Base-by-base conservation (phyloP, 2,329 filamentous ascomycete genomes). In the Beauveria asiatica region DNA sequence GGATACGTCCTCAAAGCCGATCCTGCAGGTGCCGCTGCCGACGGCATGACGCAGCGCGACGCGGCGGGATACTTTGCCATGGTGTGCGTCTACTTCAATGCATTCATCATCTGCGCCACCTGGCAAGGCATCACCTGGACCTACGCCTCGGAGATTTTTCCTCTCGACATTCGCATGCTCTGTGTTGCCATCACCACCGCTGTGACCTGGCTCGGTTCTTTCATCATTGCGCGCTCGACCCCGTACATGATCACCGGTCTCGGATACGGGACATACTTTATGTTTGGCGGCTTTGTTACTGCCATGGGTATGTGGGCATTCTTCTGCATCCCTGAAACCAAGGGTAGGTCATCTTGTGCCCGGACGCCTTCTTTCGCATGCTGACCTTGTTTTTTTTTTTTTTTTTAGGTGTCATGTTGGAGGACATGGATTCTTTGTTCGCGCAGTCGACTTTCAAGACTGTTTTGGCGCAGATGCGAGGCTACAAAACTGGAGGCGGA, bases 211-310 rank as follows among this genome's bases (percentile, higher is more conserved):
- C 64, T 76, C 19, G 72, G 72, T 9, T 74, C 70, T 2, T 76
- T 76, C 61, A 67, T 75, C 66, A 73, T 76, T 48, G 73, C 73
- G 2, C 69, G 73, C 27, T 69, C 72, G 23, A 74, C 72, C 0
- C 74, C 74, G 0, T 75, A 75, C 60, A 77, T 77, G 75, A 72
- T 76, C 17, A 73, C 69, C 0, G 67, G 68, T 5, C 67, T 77
- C 1, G 72, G 73, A 1, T 82, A 79, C 63, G 80, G 80, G 8
- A 78, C 79, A 0, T 83, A 80, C 66, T 78, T 83, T 60, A 77
- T 82, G 69, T 83, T 82, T 63, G 79, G 76, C 3, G 37, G 75
- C 6, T 50, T 60, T 30, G 59, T 80, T 53, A 70, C 80, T 17
- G 63, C 72, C 30, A 76, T 78, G 64, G 72, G 77, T 10, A 65